phyloP scores from a whole-genome alignment of 495 filamentous ascomycete species.

The Acidomyces sp. region DNA sequence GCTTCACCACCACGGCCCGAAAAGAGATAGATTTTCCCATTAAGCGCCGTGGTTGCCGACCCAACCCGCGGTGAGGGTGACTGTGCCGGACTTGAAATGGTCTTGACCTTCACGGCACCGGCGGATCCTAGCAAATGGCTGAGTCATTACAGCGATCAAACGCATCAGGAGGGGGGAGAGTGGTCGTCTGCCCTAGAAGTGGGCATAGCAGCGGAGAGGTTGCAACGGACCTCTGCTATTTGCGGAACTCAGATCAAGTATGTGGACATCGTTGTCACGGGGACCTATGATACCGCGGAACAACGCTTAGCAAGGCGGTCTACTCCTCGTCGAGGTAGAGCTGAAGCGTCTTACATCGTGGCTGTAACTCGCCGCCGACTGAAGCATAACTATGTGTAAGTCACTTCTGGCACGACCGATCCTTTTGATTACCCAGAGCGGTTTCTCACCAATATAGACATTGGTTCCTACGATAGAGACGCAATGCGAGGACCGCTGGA shows the following conservation, averaged over 20 bases:
- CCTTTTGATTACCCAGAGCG: no score
- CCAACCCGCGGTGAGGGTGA: slow-evolving; percentile 38
- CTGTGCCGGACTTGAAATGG: slow-evolving; percentile 2
- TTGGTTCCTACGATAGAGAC: slow-evolving; percentile 15
- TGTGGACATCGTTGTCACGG: slow-evolving; percentile 26
- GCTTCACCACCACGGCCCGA: slow-evolving; percentile 42
- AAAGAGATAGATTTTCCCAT: slow-evolving; percentile 41
- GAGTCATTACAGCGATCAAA: no score
- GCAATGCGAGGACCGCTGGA: slow-evolving; percentile 27
- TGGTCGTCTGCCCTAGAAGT: background rate
- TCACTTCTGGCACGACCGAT: no score
- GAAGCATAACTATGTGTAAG: no score
- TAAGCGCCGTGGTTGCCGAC: slow-evolving; percentile 31
- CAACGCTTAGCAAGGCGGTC: no score
- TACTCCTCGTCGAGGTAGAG: no score
- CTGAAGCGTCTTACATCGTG: slow-evolving; percentile 26
- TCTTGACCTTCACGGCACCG: background rate
- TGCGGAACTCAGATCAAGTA: slow-evolving; percentile 13
- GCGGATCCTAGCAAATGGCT: background rate
- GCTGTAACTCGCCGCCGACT: slow-evolving; percentile 29
- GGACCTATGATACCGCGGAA: no score
- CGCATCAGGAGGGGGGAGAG: background rate
- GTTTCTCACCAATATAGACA: slow-evolving; percentile 22
- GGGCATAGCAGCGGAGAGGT: background rate
- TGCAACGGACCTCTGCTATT: background rate